A percentile compares a stretch with the other conserved stretches of the same genome.
Evolutionary conservation across 345 rosid species (phyloP).

Genomic region (Arabidopsis suecica): DNA sequence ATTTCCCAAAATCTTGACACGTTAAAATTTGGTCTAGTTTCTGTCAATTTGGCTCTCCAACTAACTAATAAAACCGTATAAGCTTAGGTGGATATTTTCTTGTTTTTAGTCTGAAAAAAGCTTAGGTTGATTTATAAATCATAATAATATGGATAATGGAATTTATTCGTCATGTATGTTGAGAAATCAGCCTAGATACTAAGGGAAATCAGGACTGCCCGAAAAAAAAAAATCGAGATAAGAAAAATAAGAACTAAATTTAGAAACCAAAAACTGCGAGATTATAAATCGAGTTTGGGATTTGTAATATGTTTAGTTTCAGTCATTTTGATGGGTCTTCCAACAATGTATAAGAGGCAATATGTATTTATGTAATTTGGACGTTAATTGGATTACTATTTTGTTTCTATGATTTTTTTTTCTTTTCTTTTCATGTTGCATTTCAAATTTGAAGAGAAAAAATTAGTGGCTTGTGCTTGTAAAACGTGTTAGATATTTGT

Average conservation of each 20-base stretch:
- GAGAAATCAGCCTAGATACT: not conserved
- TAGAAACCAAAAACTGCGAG: not conserved
- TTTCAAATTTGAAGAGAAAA: not conserved
- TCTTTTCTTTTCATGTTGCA: conserved; percentile 2
- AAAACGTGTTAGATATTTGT: conserved; percentile 34
- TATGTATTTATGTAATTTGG: not conserved
- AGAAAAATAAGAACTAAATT: not conserved
- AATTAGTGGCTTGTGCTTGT: conserved; percentile 11
- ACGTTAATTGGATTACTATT: conserved; percentile 1
- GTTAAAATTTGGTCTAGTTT: conserved; percentile 6
- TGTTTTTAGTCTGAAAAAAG: not conserved
- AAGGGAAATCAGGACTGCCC: no score
- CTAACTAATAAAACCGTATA: conserved; percentile 13
- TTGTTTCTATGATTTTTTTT: not conserved
- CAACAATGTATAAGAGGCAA: not conserved
- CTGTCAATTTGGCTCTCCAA: not conserved
- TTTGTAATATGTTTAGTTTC: not conserved
- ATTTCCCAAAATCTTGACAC: conserved; percentile 12
- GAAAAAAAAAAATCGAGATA: not conserved
- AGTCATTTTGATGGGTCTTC: not conserved
- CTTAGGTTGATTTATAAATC: not conserved
- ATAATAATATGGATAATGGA: not conserved
- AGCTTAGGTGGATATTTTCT: not conserved
- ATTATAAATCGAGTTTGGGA: not conserved
- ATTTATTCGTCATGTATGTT: not conserved